Conservation (phyloP, 1,284 basidiomycete genomes). For the Pterulicium gracile region DNA sequence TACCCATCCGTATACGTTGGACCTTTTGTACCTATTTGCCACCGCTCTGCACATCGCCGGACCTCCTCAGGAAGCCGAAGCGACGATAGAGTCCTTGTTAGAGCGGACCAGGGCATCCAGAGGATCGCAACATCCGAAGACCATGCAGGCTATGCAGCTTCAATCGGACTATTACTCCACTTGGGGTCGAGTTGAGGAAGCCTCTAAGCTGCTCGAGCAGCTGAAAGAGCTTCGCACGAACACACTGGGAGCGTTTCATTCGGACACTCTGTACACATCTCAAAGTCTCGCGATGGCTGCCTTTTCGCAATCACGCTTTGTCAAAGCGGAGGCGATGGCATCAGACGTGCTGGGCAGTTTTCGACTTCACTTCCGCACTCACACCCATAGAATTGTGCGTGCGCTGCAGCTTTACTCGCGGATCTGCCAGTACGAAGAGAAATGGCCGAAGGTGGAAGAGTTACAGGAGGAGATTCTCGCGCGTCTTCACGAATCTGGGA, state of each 20-base stretch:
- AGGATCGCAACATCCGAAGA: neutral
- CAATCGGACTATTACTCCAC: neutral
- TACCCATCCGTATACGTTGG: neutral
- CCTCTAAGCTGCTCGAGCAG: neutral
- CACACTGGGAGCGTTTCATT: neutral
- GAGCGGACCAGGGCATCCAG: neutral
- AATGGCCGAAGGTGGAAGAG: neutral
- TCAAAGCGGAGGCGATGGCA: neutral
- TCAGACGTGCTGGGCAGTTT: neutral
- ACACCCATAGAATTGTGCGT: neutral
- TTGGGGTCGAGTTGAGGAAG: neutral
- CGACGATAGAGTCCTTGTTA: neutral
- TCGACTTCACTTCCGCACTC: neutral
- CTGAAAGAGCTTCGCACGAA: neutral
- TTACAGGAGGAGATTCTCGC: neutral
- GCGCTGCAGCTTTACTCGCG: neutral
- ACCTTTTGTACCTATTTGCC: neutral
- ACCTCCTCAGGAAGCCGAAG: neutral
- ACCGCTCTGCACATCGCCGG: neutral
- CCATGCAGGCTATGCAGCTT: neutral
- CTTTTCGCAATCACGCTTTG: neutral
- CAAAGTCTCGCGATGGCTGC: neutral
- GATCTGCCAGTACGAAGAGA: neutral
- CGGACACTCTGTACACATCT: neutral
- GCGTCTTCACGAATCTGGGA: too few relatives aligned